A percentile compares a stretch with the other conserved stretches of the same genome.
These are phyloP conservation scores for Torulaspora delbrueckii DNA, from an alignment of 805 yeast genomes.

Conservation along the genomic window DNA sequence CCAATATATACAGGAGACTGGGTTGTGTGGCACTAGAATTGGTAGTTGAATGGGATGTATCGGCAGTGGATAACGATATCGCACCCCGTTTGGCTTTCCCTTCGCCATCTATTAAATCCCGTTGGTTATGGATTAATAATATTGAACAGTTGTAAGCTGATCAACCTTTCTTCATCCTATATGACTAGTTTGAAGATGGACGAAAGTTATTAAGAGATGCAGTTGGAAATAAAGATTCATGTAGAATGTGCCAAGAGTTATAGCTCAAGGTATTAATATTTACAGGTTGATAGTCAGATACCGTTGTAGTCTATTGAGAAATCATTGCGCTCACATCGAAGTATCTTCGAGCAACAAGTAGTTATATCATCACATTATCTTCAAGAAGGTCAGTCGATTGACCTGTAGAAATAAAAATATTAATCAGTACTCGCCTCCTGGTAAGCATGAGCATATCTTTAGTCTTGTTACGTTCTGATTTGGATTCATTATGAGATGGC, in stretches of 20 bases:
- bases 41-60: constrained; percentile 48
- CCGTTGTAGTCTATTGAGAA: constrained; percentile 95
- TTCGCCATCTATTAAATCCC: constrained; percentile 31
- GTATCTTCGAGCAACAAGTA: constrained; percentile 43
- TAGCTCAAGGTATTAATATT: neutral
- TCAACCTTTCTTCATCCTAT: neutral
- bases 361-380: constrained; percentile 31
- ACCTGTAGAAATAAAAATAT: neutral
- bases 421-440: neutral
- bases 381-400: constrained; percentile 3
- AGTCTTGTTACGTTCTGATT: neutral
- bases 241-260: neutral
- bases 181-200: neutral
- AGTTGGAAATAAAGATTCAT: neutral
- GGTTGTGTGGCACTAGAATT: constrained; percentile 56
- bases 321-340: constrained; percentile 64
- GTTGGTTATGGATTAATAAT: too few relatives aligned
- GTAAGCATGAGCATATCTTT: neutral
- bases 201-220: neutral
- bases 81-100: constrained; percentile 26
- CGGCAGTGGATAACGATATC: constrained; percentile 56
- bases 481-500: neutral
- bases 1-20: constrained; percentile 56
- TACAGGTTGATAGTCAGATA: constrained; percentile 55
- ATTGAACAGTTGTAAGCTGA: neutral